Evolutionary conservation across 305 asterid species (phyloP), one percentile per base, ranked within the genome.

Genomic region (Lippia alba): DNA sequence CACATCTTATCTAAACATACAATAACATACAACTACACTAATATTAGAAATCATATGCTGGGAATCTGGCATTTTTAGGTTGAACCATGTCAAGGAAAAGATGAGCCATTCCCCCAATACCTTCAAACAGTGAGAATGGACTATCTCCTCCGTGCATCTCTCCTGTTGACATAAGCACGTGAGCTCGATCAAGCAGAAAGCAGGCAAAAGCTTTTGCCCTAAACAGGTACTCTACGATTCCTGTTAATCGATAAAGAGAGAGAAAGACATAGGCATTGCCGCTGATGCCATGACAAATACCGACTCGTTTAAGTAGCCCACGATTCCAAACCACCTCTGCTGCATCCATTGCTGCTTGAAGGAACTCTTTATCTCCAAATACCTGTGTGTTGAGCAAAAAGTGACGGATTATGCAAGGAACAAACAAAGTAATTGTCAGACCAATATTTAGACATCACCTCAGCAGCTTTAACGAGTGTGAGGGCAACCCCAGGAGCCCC

Each of bases 271-370:
- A 91, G 8, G 94, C 79, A 54, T 91, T 91, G 49, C 97, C 96
- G 12, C 97, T 86, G 59, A 88, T 84, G 45, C 97, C 96, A 70
- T 91, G 97, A 71, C 96, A 91, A 39, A 88, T 72, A 36, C 94
- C 92, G 0, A 85, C 86, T 19, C 90, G 81, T 75, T 81, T 86
- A 53, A 88, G 84, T 17, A 88, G 88, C 4, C 96, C 96, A 0
- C 88, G 90, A 33, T 77, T 85, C 97, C 97, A 91, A 53, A 87
- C 94, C 7, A 85, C 91, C 82, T 87, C 92, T n/a, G 87, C 94
- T 64, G 97, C 96, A 56, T 79, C 88, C 81, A 86, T 79, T 19
- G 96, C 94, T 63, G 91, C 97, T 74, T 84, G 60, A 6, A 85
- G 68, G 66, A 86, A 91, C 55, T 74, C 90, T 36, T 50, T 48